These are phyloP conservation scores for Pythium brachiatum DNA, from an alignment of 352 stramenopile species.

Conservation along the genomic window DNA sequence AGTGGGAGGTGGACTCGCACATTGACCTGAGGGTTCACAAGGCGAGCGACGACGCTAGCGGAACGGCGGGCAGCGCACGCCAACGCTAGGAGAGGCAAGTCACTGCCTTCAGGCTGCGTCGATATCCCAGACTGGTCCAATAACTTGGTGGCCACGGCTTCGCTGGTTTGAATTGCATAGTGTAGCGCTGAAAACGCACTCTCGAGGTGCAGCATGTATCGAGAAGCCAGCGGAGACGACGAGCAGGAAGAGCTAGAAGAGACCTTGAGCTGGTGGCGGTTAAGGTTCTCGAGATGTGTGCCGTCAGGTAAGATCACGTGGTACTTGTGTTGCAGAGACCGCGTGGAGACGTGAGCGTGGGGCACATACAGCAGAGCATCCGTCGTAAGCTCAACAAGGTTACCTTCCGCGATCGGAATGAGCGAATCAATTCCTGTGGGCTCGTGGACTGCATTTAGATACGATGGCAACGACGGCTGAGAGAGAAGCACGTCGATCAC, in stretches of 20 bases:
- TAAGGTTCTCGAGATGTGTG: constrained; percentile 35
- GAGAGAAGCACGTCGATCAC: constrained; percentile 53
- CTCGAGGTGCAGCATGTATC: constrained; percentile 53
- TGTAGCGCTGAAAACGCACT: constrained; percentile 53
- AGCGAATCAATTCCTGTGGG: constrained; percentile 44
- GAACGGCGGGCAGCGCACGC: constrained; percentile 50
- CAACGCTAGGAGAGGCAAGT: constrained; percentile 52
- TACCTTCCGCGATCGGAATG: constrained; percentile 33
- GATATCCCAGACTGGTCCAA: constrained; percentile 32
- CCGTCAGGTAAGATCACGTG: constrained; percentile 54
- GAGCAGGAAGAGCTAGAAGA: not conserved
- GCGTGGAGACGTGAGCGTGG: constrained; percentile 42
- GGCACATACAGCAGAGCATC: constrained; percentile 19
- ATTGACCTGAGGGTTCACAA: constrained; percentile 53
- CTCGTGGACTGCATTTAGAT: constrained; percentile 64
- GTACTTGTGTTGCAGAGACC: constrained; percentile 47
- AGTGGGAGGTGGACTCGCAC: constrained; percentile 61
- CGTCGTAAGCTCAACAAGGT: constrained; percentile 25
- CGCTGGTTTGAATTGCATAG: constrained; percentile 54
- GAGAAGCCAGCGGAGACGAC: not conserved
- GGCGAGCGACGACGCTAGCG: constrained; percentile 33
- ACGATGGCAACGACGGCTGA: not conserved
- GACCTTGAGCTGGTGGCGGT: constrained; percentile 36
- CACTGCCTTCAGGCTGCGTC: constrained; percentile 44
- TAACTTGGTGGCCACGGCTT: constrained; percentile 34